Base-by-base conservation (phyloP, 2,329 filamentous ascomycete species). In the Colletotrichum cuscutae region DNA sequence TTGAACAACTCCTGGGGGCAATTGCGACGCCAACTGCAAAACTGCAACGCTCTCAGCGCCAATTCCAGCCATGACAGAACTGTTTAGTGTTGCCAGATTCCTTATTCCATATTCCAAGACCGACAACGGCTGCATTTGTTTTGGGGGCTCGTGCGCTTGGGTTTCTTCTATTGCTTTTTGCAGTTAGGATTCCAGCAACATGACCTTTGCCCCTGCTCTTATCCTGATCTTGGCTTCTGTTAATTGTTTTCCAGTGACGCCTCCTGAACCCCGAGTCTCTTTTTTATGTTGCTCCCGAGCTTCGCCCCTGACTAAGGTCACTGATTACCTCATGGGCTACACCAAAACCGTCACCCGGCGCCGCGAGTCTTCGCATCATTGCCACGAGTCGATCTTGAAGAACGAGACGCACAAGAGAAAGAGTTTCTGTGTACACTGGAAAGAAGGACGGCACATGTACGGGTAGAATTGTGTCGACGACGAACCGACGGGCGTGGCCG, bases 381-480 rank as follows among this genome's bases (percentile, higher is more conserved):
- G 56, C 35, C 32, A 60, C 13, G 57, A 49, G 57, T 67, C 37
- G 68, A 71, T 53, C 65, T 37, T 63, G 58, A 58, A 59, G 59
- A 69, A 69, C 6, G 37, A 35, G 70, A 53, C 59, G 30, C 37
- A 26, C 52, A 28, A 22, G 13, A 30, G 11, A 9, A 7, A 49
- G 24, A 62, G 28, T 15, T 24, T 4, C 9, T 32, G 9, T 32
- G 30, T 32, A 58, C 61, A 37, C 54, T 56, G 65, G 42, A 60
- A 54, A 68, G 58, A 9, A 15, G 61, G 57, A 32, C 26, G 42
- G 28, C 46, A 63, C 5, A n/a, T 32, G 65, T 37, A 35, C 11
- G 9, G 11, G 12, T 35, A 30, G 35, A 6, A 37, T 52, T 52
- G 26, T 37, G 32, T 63, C 26, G 46, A 28, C 35, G 46, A 22